These are phyloP conservation scores for Suillus variegatus DNA, from an alignment of 768 basidiomycete species.

Conservation along the genomic window DNA sequence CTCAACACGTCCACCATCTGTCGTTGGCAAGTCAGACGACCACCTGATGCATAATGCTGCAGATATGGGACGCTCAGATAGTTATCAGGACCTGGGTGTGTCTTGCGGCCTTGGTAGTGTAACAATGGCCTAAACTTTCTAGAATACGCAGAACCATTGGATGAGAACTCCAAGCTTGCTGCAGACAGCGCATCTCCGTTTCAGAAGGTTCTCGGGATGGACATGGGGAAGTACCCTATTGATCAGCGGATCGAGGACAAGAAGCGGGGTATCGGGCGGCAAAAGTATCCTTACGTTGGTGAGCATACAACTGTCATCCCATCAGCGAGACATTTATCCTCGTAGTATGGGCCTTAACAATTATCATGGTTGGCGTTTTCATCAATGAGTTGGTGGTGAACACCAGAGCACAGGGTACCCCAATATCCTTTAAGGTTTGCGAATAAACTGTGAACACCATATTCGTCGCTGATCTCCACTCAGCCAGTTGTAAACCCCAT, in stretches of 20 bases:
- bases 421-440: constrained; percentile 80
- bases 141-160: constrained; percentile 69
- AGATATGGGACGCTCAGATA: constrained; percentile 37
- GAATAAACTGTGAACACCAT: not conserved
- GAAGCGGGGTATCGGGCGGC: constrained; percentile 80
- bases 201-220: constrained; percentile 39
- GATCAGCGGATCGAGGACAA: constrained; percentile 89
- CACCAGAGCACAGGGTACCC: constrained; percentile 71
- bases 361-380: constrained; percentile 70
- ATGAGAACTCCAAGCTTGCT: constrained; percentile 21
- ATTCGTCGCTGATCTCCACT: constrained; percentile 12
- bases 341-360: constrained; percentile 64
- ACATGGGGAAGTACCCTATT: constrained; percentile 54
- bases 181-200: constrained; percentile 46
- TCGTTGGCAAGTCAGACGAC: constrained; percentile 27
- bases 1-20: constrained; percentile 17
- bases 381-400: constrained; percentile 88
- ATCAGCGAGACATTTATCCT: not conserved
- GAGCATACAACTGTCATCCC: constrained; percentile 20
- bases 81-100: constrained; percentile 59
- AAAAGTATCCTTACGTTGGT: constrained; percentile 81
- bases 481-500: constrained; percentile 85
- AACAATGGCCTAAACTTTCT: constrained; percentile 9
- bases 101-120: not conserved
- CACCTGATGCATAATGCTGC: constrained; percentile 50